A percentile compares a stretch with the other conserved stretches of the same genome.
These are phyloP conservation scores for Sodiomyces alkalinus DNA, from an alignment of 2,329 filamentous ascomycete genomes.

Conservation along the genomic window DNA sequence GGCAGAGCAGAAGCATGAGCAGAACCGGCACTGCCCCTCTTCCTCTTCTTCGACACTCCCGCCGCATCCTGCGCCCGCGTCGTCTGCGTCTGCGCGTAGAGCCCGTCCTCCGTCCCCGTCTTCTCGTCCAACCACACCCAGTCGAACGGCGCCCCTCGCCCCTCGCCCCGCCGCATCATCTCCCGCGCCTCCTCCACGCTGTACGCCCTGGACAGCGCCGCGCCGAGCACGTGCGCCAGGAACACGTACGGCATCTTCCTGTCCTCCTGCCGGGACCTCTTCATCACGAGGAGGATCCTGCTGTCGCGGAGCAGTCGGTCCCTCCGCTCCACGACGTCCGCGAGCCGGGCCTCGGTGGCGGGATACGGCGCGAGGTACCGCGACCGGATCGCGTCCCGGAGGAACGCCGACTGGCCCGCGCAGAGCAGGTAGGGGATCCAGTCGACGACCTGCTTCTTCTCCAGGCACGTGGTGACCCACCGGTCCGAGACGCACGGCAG, in stretches of 20 bases:
- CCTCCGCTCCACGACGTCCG: conserved; percentile 41
- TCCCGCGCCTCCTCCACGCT: conserved; percentile 50
- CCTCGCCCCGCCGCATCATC: conserved; percentile 35
- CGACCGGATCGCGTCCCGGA: conserved; percentile 65
- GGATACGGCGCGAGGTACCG: conserved; percentile 50
- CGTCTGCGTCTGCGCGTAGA: conserved; percentile 23
- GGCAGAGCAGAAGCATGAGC: too few relatives aligned
- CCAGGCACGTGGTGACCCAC: conserved; percentile 65
- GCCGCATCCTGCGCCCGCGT: too few relatives aligned
- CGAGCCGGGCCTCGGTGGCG: conserved; percentile 37
- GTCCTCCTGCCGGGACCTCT: conserved; percentile 44
- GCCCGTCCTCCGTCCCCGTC: conserved; percentile 33
- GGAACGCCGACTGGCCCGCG: conserved; percentile 62
- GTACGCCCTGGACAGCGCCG: conserved; percentile 49
- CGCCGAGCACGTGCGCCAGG: conserved; percentile 63
- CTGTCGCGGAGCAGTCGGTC: conserved; percentile 47
- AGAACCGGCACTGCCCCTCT: conserved; percentile 12
- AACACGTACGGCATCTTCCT: conserved; percentile 64
- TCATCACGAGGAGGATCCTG: conserved; percentile 57
- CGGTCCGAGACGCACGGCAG: conserved; percentile 71
- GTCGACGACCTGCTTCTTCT: conserved; percentile 44
- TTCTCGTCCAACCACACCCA: conserved; percentile 69
- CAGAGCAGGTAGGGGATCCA: conserved; percentile 77
- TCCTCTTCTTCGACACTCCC: too few relatives aligned
- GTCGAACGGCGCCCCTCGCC: conserved; percentile 39